phyloP scores from a whole-genome alignment of 257 asterid species.

The Solanum sparsipilum region DNA sequence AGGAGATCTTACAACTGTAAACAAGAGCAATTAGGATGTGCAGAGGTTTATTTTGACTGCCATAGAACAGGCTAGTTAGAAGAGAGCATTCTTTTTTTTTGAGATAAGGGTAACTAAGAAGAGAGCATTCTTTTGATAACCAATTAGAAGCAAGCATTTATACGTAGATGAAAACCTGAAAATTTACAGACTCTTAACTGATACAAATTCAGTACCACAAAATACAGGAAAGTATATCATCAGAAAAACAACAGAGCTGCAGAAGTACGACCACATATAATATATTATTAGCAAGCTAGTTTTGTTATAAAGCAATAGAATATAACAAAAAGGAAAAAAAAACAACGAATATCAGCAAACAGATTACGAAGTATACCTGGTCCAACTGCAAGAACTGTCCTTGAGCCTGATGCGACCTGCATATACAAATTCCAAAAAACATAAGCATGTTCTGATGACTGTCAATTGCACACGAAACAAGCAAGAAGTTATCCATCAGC shows the following conservation, averaged over 20 bases:
- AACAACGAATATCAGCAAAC: not conserved
- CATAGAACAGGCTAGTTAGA: not conserved
- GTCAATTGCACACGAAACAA: not conserved
- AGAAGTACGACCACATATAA: not conserved
- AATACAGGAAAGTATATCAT: not conserved
- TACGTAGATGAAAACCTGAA: not conserved
- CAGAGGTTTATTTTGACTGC: not conserved
- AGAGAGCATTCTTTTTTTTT: not conserved
- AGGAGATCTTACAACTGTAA: not conserved
- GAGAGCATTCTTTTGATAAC: not conserved
- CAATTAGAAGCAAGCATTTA: not conserved
- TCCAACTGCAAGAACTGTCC: conserved; percentile 89
- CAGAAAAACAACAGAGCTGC: not conserved
- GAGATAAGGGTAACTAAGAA: too few species aligned
- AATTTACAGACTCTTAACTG: not conserved
- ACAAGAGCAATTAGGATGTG: not conserved
- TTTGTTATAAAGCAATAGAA: not conserved
- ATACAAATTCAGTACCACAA: not conserved
- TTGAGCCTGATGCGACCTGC: conserved; percentile 90
- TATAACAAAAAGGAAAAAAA: not conserved
- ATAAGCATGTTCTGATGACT: not conserved
- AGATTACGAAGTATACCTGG: conserved; percentile 53
- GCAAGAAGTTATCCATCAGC: not conserved
- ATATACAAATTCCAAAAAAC: not conserved
- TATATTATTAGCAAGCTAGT: not conserved